Evolutionary conservation across 805 yeast species (phyloP), one percentile per base, ranked within the genome.

Genomic region (Candida jianshihensis): DNA sequence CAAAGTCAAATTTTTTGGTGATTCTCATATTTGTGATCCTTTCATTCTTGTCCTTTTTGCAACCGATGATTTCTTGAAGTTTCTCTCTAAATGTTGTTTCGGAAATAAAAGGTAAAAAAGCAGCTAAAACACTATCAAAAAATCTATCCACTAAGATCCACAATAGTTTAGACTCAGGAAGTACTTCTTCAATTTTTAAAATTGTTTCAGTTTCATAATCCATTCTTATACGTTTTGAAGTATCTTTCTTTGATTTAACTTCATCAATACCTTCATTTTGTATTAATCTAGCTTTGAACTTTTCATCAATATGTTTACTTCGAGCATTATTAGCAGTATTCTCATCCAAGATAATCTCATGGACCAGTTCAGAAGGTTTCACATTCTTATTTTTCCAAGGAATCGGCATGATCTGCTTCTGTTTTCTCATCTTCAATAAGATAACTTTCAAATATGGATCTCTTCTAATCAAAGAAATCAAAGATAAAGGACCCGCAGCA

Each of bases 201-300:
- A 52, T 42, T 0, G 55, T 48, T 20, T 49, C 49, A 1, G 38
- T 24, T 30, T 51, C 56, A 28, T 39, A 46, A 29, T 42, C 47
- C 6, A 25, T 28, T 13, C 37, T 20, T 12, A 36, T 26, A 9
- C 36, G 7, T 15, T 38, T 42, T 16, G 44, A 40, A 1, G 43
- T 19, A 8, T 38, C 40, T 8, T 25, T 35, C 7, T 19, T 36
- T 12, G 37, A 33, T 14, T 43, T 45, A 28, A 66, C 48, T 36
- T 66, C 72, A 16, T 55, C 61, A 4, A 60, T 34, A 2, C 68
- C 68, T 37, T 62, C 67, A 31, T 59, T 54, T 33, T 66, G 67
- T 18, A 57, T 42, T 33, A 61, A 38, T 15, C 56, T 53, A 16
- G 52, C 47, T 26, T 56, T 46, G 37, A 66, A 63, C 9, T 54